Conservation (phyloP, 306 rosid genomes). For the Cicer arietinum region DNA sequence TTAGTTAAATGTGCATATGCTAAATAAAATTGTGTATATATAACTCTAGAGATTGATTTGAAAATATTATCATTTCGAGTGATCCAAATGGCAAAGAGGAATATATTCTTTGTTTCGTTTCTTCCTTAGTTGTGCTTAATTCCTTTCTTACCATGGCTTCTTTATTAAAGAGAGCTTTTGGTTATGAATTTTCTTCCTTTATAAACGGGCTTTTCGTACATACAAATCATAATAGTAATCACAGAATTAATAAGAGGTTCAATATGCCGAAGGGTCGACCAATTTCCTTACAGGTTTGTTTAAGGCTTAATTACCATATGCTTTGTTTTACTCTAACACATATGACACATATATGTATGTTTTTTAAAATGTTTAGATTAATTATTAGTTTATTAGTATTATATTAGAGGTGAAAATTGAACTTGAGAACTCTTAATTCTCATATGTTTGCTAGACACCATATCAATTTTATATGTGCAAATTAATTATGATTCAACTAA, state of each 20-base stretch:
- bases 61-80: constrained; percentile 50
- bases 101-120: constrained; percentile 69
- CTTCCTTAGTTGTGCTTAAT: constrained; percentile 44
- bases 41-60: constrained; percentile 38
- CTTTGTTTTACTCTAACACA: not conserved
- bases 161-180: constrained; percentile 60
- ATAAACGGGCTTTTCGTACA: constrained; percentile 46
- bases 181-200: constrained; percentile 58
- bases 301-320: not conserved
- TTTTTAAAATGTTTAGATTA: no score
- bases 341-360: no score
- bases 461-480: not conserved
- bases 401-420: no score
- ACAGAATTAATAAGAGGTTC: constrained; percentile 46
- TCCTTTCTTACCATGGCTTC: constrained; percentile 59
- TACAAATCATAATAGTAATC: constrained; percentile 1
- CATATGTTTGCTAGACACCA: no score
- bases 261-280: constrained; percentile 85
- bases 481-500: not conserved
- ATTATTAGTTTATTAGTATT: no score
- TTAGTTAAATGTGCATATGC: constrained; percentile 24
- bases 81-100: constrained; percentile 55
- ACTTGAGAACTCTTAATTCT: no score
- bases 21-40: constrained; percentile 21
- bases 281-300: constrained; percentile 79